These are phyloP conservation scores for Zarea fungicola DNA, from an alignment of 2,329 filamentous ascomycete genomes.

Conservation along the genomic window DNA sequence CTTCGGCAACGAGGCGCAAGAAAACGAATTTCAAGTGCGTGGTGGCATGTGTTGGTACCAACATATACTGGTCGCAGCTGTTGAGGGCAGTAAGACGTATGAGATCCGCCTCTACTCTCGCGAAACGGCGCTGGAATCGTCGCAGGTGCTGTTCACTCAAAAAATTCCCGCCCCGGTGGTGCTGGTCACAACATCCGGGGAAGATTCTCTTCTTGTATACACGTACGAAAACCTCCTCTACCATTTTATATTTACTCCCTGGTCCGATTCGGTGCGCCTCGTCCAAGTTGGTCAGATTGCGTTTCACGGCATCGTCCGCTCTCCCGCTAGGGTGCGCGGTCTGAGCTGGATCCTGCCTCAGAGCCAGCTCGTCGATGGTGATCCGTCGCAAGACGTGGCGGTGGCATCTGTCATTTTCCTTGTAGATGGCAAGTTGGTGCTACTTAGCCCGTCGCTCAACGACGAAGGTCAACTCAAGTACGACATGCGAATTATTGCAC, in stretches of 20 bases:
- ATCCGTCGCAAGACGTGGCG: constrained; percentile 91
- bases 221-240: constrained; percentile 95
- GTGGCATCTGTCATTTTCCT: constrained; percentile 91
- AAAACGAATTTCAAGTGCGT: constrained; percentile 86
- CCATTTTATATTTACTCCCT: constrained; percentile 81
- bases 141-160: constrained; percentile 70
- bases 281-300: constrained; percentile 97
- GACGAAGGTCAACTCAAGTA: constrained; percentile 86
- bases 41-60: constrained; percentile 99
- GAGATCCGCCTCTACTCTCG: constrained; percentile 91
- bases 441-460: constrained; percentile 81
- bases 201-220: constrained; percentile 93
- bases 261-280: constrained; percentile 64
- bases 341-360: constrained; percentile 96
- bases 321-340: constrained; percentile 84
- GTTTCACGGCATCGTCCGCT: constrained; percentile 92
- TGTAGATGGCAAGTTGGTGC: constrained; percentile 93
- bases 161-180: constrained; percentile 81
- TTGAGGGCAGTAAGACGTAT: constrained; percentile 78
- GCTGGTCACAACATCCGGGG: constrained; percentile 79
- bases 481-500: constrained; percentile 93
- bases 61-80: constrained; percentile 86
- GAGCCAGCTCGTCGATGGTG: constrained; percentile 79
- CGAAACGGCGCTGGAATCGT: constrained; percentile 70
- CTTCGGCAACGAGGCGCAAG: constrained; percentile 72